These are phyloP conservation scores for Xanthoparmelia taractica DNA, from an alignment of 495 filamentous ascomycete species.

Conservation along the genomic window DNA sequence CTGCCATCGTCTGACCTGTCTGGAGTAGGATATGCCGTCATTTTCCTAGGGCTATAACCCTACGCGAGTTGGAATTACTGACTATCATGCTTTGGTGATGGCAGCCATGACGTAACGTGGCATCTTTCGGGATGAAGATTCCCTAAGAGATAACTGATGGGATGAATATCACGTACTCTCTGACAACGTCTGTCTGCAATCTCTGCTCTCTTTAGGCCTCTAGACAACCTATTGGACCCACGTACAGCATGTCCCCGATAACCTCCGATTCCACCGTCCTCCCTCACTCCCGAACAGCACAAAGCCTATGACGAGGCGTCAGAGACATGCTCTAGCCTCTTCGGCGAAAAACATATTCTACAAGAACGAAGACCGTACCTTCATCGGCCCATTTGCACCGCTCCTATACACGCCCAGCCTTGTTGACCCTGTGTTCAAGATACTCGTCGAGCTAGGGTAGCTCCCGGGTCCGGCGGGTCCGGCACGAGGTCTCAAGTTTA, in stretches of 20 bases:
- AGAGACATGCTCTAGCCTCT: neutral
- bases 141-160: no score
- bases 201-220: neutral
- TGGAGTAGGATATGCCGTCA: no score
- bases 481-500: neutral
- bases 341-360: neutral
- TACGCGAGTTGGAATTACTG: no score
- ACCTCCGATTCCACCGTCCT: neutral
- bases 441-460: neutral
- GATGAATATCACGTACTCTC: no score
- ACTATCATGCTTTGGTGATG: neutral
- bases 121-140: neutral
- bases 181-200: neutral
- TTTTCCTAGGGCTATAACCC: no score
- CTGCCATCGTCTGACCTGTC: no score
- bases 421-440: neutral
- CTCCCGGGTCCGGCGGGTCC: neutral
- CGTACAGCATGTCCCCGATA: neutral
- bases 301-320: neutral
- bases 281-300: neutral
- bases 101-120: neutral
- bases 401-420: neutral
- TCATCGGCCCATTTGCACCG: neutral
- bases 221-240: neutral
- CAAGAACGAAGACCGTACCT: neutral